Evolutionary conservation across 2,329 filamentous ascomycete genomes (phyloP), one percentile per base, ranked within the genome.

Genomic region (Capronia americana): DNA sequence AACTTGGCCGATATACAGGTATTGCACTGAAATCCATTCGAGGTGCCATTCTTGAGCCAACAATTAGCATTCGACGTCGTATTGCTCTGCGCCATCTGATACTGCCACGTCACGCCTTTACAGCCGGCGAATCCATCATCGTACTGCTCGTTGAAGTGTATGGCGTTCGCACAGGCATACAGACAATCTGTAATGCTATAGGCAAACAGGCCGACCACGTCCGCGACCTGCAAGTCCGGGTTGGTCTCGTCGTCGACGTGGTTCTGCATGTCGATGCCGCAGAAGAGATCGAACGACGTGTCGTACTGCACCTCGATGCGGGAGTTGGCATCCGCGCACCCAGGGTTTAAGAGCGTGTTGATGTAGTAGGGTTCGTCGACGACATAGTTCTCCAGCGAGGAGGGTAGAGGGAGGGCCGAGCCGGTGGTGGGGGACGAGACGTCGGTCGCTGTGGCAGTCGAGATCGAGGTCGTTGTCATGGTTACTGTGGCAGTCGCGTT

Each of bases 11-110:
- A 65, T 55, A 67, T 63, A 41, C 67, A 69, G 12, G 54, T 69
- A 48, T 69, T 67, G 44, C 64, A 65, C n/a, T 65, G 62, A 41
- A 61, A 50, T 0, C 62, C 67, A 17, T 0, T 50, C 1, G 56
- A 41, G 1, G 65, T 69, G 1, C 67, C 67, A 20, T 69, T 69
- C 23, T 69, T 69, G 12, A 67, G n/a, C 67, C 67, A 69, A 30
- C 67, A 69, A 44, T 69, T 69, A 2, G 67, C 64, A 26, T 63
- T 26, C 14, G 34, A 41, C 2, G 54, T 48, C 12, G 53, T 24
- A 26, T 69, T 69, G 51, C 57, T 65, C 34, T 23, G 4, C 4
- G 64, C 62, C 64, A 69, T 65, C 17, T 60, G 20, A 12, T 48
- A 59, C 8, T 54, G 38, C 67, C 67, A 69, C 3, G 65, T 67